Base-by-base conservation (phyloP, 2,329 filamentous ascomycete genomes). In the Huntiella decipiens region DNA sequence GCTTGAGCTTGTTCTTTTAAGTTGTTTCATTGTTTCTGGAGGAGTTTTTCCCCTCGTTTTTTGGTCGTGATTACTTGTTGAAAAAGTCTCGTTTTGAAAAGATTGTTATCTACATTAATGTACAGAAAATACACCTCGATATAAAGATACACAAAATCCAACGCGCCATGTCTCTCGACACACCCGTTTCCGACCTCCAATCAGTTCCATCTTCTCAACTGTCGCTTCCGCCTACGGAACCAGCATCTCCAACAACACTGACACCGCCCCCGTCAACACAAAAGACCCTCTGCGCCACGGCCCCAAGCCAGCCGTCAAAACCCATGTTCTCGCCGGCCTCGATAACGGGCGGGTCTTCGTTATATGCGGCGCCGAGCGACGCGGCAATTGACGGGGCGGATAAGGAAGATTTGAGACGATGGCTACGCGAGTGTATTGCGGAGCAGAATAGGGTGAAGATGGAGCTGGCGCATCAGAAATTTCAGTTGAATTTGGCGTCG, bases 401-500 rank as follows among this genome's bases (percentile, higher is more conserved):
- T 1, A 54, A 64, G 2, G 71, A 75, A 6, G 68, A 77, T 53
- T 65, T 79, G 31, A 67, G 71, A 11, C 60, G 59, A 46, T 71
- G 77, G 68, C 58, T 79, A 42, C 65, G 72, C 49, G 60, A 61
- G 3, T 68, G 66, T 51, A 60, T 77, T 37, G 66, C 65, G 16
- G 71, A 79, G 52, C 70, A 76, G 50, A 65, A 68, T 39, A 70
- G 66, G 54, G 61, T 78, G 42, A 83, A 91, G 56, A 87, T 86
- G 66, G 82, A 87, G 49, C 79, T 82, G 12, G 82, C 87, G 31
- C 87, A 95, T 59, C 81, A 91, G 64, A 92, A 91, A 62, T 66
- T 96, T 46, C 88, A 95, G 59, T 82, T 87, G 57, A 86, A 80
- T 54, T 72, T 95, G 56, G 71, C 93, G 22, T 77, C 74, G 44